Evolutionary conservation across 176 grass and related monocot genomes (phyloP), one percentile per base, ranked within the genome.

Genomic region (Oryza officinalis): DNA sequence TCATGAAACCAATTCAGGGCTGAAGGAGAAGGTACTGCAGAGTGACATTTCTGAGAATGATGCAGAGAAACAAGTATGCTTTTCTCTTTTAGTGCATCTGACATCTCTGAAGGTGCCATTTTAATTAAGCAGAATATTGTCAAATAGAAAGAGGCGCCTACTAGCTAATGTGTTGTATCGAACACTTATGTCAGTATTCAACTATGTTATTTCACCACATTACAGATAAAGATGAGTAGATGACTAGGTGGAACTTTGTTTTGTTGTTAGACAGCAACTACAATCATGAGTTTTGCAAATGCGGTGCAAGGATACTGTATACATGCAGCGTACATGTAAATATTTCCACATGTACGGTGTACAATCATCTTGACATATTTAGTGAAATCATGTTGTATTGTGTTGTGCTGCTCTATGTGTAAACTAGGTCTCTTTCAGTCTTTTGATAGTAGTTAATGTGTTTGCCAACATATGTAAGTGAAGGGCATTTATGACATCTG

Each of bases 21-120:
- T 97, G 88, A 85, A 74, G 17, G 83, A 92, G 46, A 80, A 82
- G 81, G 93, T 97, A 65, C 74, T 91, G 45, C 35, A 69, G 70
- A 94, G 92, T 69, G 84, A 80, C 13, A 73, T 89, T 68, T 90
- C 92, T 72, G 92, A 94, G 86, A 38, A 52, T 18, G 93, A 92
- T 65, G 91, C 94, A 20, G 92, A 94, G 75, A 92, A 92, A 68
- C 90, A 91, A 79, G 92, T 94, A 88, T 78, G 47, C 67, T 75
- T 23, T 13, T 78, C 2, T 67, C 72, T 63, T 45, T 73, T 49
- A 40, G 52, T 83, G 71, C 13, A 33, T 22, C 67, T 71, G 13
- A 46, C 28, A 37, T 77, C n/a, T 74, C 2, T 59, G 0, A 77
- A 73, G 26, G 67, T 43, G 40, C 41, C 63, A 5, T 65, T 35